A percentile compares a stretch with the other conserved stretches of the same genome.
Evolutionary conservation across 2,329 filamentous ascomycete species (phyloP).

Genomic region (Waltergamsia citrina): DNA sequence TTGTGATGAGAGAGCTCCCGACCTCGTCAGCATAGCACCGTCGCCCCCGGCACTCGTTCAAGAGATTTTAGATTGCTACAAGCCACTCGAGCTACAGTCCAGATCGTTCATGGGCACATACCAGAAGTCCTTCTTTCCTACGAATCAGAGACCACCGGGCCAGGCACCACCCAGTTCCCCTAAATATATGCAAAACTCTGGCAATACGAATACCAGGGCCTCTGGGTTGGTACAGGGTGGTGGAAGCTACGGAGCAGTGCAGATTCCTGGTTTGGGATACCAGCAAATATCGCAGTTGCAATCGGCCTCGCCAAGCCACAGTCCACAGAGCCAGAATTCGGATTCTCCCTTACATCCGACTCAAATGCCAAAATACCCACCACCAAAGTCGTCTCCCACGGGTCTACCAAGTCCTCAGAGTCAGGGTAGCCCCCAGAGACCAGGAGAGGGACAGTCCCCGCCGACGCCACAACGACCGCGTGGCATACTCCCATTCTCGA

Average conservation of each 20-base stretch:
- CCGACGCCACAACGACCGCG: constrained; percentile 12
- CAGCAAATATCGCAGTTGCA: no score
- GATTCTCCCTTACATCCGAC: constrained; percentile 10
- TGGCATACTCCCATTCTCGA: constrained; percentile 24
- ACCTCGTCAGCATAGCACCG: constrained; percentile 24
- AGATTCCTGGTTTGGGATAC: no score
- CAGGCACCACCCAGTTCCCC: neutral
- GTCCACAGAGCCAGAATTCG: constrained; percentile 15
- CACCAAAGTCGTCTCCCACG: constrained; percentile 1
- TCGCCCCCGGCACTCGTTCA: constrained; percentile 25
- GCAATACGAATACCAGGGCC: no score
- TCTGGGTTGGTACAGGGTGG: no score
- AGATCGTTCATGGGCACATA: constrained; percentile 27
- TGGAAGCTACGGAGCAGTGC: neutral
- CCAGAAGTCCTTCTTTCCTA: constrained; percentile 21
- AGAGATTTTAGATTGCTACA: constrained; percentile 28
- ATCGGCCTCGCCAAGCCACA: constrained; percentile 5
- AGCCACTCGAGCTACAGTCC: constrained; percentile 26
- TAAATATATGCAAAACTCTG: no score
- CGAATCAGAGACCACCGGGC: constrained; percentile 6
- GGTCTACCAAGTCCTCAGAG: constrained; percentile 23
- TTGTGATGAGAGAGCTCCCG: constrained; percentile 22
- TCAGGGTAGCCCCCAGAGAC: constrained; percentile 16
- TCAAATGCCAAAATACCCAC: constrained; percentile 1
- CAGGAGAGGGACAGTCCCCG: constrained; percentile 5